Base-by-base conservation (phyloP, 1,139 yeast species). In the Barnettozyma hawaiiensis region DNA sequence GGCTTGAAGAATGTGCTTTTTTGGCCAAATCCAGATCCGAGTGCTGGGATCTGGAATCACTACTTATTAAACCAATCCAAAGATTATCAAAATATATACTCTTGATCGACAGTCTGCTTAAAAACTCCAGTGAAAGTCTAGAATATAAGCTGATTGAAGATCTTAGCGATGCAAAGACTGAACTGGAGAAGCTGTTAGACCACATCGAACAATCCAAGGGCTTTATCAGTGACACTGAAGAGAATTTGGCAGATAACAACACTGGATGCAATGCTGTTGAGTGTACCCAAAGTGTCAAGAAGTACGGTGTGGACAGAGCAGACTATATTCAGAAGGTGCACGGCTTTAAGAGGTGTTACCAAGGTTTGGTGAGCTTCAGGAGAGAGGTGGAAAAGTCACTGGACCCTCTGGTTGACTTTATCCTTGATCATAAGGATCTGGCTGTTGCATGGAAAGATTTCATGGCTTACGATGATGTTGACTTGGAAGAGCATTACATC, bases 61-160 rank as follows among this genome's bases (percentile, higher is more conserved):
- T 57, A 15, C 19, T 58, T 21, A 47, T 52, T 15, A 54, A 50
- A 29, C 62, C 62, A 2, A 46, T 53, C 8, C 58, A 55, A 37
- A 49, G 61, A 42, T 33, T 57, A 3, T 31, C 51, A 2, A 54
- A 51, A 28, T 58, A 57, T 35, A 31, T 49, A 8, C 22, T 48
- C 12, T 29, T 55, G 34, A 43, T 58, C 15, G 49, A 53, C 20
- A 37, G 33, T 2, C 26, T 57, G 31, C 29, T 57, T 2, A 47
- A 46, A n/a, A 34, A 21, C 18, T 46, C 52, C 3, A 29, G 37
- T 18, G 47, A 47, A 24, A 51, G 42, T 1, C 6, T 46, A 1
- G 7, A 45, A 3, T 47, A 37, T 26, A 41, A 40, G n/a, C 12
- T 37, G 28, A 40, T 50, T 10, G 52, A 51, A 14, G 40, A 45